Evolutionary conservation across 352 stramenopile species (phyloP), one percentile per base, ranked within the genome.

Genomic region (Globisporangium nagaii): DNA sequence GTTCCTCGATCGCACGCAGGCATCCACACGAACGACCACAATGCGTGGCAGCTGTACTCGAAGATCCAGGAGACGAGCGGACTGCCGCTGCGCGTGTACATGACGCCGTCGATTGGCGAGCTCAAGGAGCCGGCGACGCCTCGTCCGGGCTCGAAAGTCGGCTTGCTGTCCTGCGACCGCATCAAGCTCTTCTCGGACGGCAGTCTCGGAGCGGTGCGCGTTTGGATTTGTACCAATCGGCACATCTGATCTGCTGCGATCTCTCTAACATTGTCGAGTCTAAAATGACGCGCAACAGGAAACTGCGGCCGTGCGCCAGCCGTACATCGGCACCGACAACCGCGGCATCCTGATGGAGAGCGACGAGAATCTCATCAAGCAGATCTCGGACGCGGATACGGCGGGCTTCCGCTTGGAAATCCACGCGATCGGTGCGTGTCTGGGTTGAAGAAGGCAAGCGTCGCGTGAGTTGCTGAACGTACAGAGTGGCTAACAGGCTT

Each of bases 111-210:
- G 9, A 81, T 88, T 49, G 64, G 84, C 27, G 86, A 94, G 39
- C 50, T 93, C 27, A 60, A 64, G 19, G 66, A 84, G 12, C n/a
- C 63, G 3, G 53, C 54, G 17, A 84, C 64, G 0, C 74, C 75
- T 3, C 63, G 62, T 30, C 53, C 77, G n/a, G 71, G 68, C 3
- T 64, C 65, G 20, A 66, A 62, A 11, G 55, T 77, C 22, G 76
- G 70, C 1, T 61, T 96, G 27, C 44, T 97, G 12, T 81, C 73
- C 8, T 93, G 86, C 47, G 78, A 95, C 46, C 82, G 88, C 24
- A 76, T 96, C 56, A 97, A 97, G 57, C 71, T 96, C 42, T 97
- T 94, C 49, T 84, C 77, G 10, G 88, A 97, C 47, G 88, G 88
- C 13, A 92, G 84, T 25, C 78, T 97, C 19, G 87, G 87, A 24